Conservation (phyloP, 2,329 filamentous ascomycete species). For the Fusarium paranaense region DNA sequence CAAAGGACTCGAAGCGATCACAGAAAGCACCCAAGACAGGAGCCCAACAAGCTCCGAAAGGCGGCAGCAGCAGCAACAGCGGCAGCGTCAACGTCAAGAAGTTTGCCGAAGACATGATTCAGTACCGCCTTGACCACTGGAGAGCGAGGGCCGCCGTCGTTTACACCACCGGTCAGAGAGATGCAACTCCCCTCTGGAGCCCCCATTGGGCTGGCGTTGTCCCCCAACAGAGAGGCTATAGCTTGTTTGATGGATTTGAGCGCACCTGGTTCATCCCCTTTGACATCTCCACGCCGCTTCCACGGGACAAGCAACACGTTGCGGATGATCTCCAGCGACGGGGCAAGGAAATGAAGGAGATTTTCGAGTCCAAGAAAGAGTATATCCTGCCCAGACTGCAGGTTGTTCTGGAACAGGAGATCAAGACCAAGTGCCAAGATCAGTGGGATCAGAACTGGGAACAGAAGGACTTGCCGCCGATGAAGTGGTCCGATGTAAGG, state of each 20-base stretch:
- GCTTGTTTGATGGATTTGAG: conserved; percentile 40
- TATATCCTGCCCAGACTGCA: not conserved
- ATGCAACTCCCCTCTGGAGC: conserved; percentile 37
- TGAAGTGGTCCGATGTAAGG: conserved; percentile 25
- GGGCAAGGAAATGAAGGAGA: conserved; percentile 2
- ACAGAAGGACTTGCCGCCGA: not conserved
- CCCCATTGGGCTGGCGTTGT: conserved; percentile 18
- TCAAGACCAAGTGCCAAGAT: conserved; percentile 17
- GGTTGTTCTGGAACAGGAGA: conserved; percentile 26
- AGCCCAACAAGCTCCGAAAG: not conserved
- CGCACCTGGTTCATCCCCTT: conserved; percentile 39
- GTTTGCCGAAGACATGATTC: conserved; percentile 35
- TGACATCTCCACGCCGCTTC: conserved; percentile 18
- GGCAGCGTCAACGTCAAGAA: conserved; percentile 6
- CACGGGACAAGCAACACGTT: conserved; percentile 14
- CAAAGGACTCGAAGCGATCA: not conserved
- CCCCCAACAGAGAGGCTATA: conserved; percentile 14
- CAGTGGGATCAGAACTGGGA: conserved; percentile 32
- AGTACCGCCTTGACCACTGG: conserved; percentile 33
- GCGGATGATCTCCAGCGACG: conserved; percentile 16
- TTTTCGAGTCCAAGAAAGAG: not conserved
- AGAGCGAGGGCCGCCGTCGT: conserved; percentile 33
- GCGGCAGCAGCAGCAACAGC: not conserved
- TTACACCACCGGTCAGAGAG: conserved; percentile 25
- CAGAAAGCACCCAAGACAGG: not conserved